Evolutionary conservation across 1,284 basidiomycete genomes (phyloP), one percentile per base, ranked within the genome.

Genomic region (Neotropicomus parvogracilis): DNA sequence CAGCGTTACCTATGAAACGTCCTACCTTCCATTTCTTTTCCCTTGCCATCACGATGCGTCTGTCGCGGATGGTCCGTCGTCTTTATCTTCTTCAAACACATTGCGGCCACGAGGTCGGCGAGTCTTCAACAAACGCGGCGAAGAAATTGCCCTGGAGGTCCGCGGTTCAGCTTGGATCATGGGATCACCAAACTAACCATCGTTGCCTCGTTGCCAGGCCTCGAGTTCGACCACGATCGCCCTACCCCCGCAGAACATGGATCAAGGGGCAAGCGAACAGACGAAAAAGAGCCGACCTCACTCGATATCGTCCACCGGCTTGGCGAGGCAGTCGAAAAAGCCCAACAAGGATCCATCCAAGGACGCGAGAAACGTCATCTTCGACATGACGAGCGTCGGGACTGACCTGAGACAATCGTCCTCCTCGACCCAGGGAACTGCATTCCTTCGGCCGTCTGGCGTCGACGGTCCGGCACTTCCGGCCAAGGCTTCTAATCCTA

Each of bases 1-100:
- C 46, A 59, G 66, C 36, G 70, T 78, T 35, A 66, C 70, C 40
- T 75, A 85, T 58, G 85, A 88, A 64, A 58, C 75, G 12, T 88
- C 85, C 2, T 88, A 87, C 66, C 65, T 88, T 17, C 85, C 85
- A 2, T 88, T 87, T 65, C 65, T 88, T 24, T 85, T 84, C 54
- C 64, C 70, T 47, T 70, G 75, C 40, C 52, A 61, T 43, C 54
- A 62, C 33, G 60, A 63, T 43, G 66, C 58, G 40, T 53, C 59
- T 39, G 44, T 49, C 48, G 53, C 53, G 42, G 48, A 52, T 43
- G 59, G 57, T 33, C 57, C 60, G 8, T 58, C 77, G 71, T 38
- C 68, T 72, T 43, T 69, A 75, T 50, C 65, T 61, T 33, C 74
- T 49, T 46, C 58, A 54, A 64, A 69, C 52, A 26, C 54, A 49